Evolutionary conservation across 1,139 yeast genomes (phyloP).

Genomic region (Scheffersomyces titani): DNA sequence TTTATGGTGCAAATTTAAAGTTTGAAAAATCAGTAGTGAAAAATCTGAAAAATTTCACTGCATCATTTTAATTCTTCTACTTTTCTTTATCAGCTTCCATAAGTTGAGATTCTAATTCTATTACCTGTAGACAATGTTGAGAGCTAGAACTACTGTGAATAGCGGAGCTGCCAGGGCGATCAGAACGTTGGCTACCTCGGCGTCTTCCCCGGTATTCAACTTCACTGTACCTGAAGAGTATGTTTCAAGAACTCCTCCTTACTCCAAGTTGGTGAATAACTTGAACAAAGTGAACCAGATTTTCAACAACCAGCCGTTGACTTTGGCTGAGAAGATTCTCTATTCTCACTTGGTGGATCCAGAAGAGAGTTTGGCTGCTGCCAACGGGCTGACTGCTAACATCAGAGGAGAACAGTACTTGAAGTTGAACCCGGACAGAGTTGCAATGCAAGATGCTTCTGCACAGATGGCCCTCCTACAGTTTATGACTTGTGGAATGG

Average conservation of each 20-base stretch:
- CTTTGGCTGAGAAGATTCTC: slow-evolving; percentile 89
- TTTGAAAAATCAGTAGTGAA: not conserved
- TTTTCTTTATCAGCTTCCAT: not conserved
- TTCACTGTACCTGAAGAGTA: slow-evolving; percentile 57
- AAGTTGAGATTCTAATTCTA: not conserved
- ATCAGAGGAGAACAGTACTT: slow-evolving; percentile 85
- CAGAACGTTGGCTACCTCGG: slow-evolving; percentile 37
- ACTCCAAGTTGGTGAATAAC: slow-evolving; percentile 68
- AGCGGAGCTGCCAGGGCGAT: slow-evolving; percentile 6
- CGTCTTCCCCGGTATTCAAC: slow-evolving; percentile 18
- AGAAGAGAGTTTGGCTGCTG: slow-evolving; percentile 64
- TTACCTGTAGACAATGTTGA: slow-evolving; percentile 6
- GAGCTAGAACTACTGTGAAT: slow-evolving; percentile 7
- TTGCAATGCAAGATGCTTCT: slow-evolving; percentile 99
- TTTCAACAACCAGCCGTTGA: slow-evolving; percentile 72
- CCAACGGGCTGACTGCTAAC: slow-evolving; percentile 48
- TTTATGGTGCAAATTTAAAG: not conserved
- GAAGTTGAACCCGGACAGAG: slow-evolving; percentile 94
- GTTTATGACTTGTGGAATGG: slow-evolving; percentile 94
- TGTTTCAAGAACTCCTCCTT: slow-evolving; percentile 81
- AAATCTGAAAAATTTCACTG: slow-evolving; percentile 1
- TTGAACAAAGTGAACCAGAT: slow-evolving; percentile 63
- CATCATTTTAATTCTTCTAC: not conserved
- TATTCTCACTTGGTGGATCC: slow-evolving; percentile 90
- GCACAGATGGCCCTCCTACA: slow-evolving; percentile 97